A percentile compares a stretch with the other conserved stretches of the same genome.
phyloP scores from a whole-genome alignment of 2,329 filamentous ascomycete species.

The Cladosporium phlei region DNA sequence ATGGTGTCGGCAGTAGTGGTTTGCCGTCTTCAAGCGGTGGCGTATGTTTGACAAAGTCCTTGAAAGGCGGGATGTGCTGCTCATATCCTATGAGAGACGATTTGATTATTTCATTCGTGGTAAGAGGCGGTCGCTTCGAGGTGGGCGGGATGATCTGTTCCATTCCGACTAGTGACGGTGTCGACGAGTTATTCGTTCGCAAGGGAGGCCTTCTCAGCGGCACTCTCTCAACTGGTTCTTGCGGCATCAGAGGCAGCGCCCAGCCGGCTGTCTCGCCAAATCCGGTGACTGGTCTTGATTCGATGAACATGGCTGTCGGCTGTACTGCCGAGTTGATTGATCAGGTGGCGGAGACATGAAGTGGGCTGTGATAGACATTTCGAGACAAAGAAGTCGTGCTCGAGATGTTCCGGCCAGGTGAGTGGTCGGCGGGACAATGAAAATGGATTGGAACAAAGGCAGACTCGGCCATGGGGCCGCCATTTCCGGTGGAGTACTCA shows the following conservation, averaged over 20 bases:
- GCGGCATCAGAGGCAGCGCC: conserved; percentile 14
- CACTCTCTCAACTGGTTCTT: neutral
- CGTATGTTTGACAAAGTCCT: conserved; percentile 28
- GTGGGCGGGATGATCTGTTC: conserved; percentile 9
- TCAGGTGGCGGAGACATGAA: neutral
- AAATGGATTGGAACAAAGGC: conserved; percentile 7
- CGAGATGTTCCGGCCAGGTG: neutral
- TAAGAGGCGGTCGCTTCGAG: conserved; percentile 18
- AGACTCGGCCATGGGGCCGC: neutral
- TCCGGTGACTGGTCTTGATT: conserved; percentile 22
- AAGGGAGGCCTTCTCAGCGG: neutral
- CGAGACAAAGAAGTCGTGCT: conserved; percentile 9
- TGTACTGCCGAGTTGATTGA: neutral
- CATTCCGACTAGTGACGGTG: conserved; percentile 5
- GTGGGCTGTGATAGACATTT: neutral
- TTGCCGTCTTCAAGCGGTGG: conserved; percentile 26
- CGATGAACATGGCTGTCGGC: conserved; percentile 21
- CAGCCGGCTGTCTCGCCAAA: conserved; percentile 21
- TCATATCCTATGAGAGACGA: conserved; percentile 22
- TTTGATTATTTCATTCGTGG: conserved; percentile 13
- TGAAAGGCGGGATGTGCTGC: conserved; percentile 28
- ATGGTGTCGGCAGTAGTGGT: conserved; percentile 30
- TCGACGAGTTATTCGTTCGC: neutral
- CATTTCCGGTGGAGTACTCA: conserved; percentile 2
- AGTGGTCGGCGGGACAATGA: conserved; percentile 1